Evolutionary conservation across 2,329 filamentous ascomycete species (phyloP).

Genomic region (Aplosporella prunicola): DNA sequence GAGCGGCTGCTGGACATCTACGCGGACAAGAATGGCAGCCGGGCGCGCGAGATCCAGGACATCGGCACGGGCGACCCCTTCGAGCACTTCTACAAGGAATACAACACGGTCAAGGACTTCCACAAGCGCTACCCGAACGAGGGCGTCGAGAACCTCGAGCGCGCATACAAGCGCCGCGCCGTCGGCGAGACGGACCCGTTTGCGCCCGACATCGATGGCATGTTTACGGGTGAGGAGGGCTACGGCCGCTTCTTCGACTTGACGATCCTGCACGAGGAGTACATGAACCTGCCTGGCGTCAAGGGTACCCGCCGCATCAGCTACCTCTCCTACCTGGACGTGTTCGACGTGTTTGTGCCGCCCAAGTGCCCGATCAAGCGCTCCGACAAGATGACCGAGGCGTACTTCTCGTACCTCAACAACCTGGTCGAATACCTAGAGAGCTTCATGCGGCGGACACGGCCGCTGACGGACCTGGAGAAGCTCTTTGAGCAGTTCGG

Average conservation of each 20-base stretch:
- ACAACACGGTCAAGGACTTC: constrained; percentile 73
- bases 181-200: constrained; percentile 53
- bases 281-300: constrained; percentile 77
- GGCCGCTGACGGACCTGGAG: constrained; percentile 77
- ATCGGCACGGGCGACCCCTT: constrained; percentile 80
- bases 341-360: constrained; percentile 77
- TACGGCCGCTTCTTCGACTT: constrained; percentile 91
- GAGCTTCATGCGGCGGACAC: constrained; percentile 72
- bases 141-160: constrained; percentile 88
- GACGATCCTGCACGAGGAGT: constrained; percentile 73
- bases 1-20: constrained; percentile 73
- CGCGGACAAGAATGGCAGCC: constrained; percentile 62
- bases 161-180: constrained; percentile 69
- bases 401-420: constrained; percentile 83
- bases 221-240: constrained; percentile 93
- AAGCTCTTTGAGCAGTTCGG: constrained; percentile 69
- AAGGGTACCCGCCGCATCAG: constrained; percentile 58
- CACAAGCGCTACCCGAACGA: constrained; percentile 89
- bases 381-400: constrained; percentile 78
- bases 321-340: constrained; percentile 87
- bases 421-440: constrained; percentile 77
- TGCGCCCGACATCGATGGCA: constrained; percentile 66
- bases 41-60: constrained; percentile 70
- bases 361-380: constrained; percentile 67
- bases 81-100: constrained; percentile 81